Percentiles rank a stretch among this genome's conserved stretches.
Evolutionary conservation across 768 basidiomycete genomes (phyloP).

Genomic region (Pleurotus salmoneostramineus): DNA sequence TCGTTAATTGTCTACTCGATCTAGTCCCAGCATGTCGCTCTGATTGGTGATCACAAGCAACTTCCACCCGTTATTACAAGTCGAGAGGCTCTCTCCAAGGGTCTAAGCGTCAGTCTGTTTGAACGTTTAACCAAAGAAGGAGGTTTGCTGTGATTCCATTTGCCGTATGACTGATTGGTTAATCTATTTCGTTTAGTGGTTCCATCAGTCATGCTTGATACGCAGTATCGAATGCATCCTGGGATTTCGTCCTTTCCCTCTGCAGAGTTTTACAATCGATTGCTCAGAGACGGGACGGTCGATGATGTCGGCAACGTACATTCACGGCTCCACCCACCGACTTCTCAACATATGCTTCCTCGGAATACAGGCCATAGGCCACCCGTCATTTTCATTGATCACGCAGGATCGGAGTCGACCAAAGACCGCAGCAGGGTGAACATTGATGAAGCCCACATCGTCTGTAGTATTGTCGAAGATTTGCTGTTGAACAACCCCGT

Average conservation of each 20-base stretch:
- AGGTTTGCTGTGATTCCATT: conserved; percentile 41
- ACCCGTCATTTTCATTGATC: conserved; percentile 81
- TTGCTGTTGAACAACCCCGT: conserved; percentile 73
- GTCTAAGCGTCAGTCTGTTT: conserved; percentile 80
- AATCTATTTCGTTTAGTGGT: conserved; percentile 41
- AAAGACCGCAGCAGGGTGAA: conserved; percentile 77
- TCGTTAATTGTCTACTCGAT: conserved; percentile 6
- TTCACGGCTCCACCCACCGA: conserved; percentile 56
- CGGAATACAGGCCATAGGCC: conserved; percentile 40
- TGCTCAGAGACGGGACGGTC: conserved; percentile 74
- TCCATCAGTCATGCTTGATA: conserved; percentile 89
- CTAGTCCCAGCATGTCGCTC: conserved; percentile 76
- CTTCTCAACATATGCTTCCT: conserved; percentile 44
- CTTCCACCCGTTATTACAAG: conserved; percentile 86
- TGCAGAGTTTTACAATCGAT: conserved; percentile 72
- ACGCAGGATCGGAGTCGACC: conserved; percentile 61
- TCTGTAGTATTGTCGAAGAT: conserved; percentile 80
- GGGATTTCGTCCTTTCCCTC: conserved; percentile 85
- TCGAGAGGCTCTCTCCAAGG: conserved; percentile 65
- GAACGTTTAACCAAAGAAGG: conserved; percentile 85
- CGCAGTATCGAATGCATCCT: conserved; percentile 97
- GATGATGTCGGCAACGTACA: conserved; percentile 44
- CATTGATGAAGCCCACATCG: conserved; percentile 70
- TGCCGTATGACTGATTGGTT: conserved; percentile 5
- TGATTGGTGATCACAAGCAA: conserved; percentile 98